Conservation (phyloP, 495 filamentous ascomycete genomes). For the Podospora pseudocomata region DNA sequence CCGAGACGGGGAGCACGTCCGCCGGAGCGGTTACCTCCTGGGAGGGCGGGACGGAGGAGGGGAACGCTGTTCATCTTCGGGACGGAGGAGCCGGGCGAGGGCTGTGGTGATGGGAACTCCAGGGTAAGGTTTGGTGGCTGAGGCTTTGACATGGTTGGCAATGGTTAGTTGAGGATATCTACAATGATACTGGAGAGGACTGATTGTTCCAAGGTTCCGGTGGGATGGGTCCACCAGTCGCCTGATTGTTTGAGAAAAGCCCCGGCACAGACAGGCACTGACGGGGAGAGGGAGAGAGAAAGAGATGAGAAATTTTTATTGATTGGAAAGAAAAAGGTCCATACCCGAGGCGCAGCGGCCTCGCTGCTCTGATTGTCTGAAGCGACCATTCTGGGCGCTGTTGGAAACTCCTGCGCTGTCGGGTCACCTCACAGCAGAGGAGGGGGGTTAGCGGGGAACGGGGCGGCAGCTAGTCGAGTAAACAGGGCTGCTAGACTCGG, state of each 20-base stretch:
- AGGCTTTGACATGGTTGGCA: constrained; percentile 10
- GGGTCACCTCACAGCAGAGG: constrained; percentile 2
- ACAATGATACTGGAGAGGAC: neutral
- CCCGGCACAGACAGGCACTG: neutral
- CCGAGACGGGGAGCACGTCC: constrained; percentile 73
- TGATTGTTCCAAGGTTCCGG: neutral
- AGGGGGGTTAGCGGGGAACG: neutral
- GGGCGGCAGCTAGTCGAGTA: neutral
- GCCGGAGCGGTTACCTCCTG: constrained; percentile 65
- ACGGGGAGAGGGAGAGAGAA: neutral
- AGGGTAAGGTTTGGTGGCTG: constrained; percentile 34
- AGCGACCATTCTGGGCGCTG: constrained; percentile 23
- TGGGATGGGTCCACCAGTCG: constrained; percentile 7
- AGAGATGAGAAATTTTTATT: constrained; percentile 1
- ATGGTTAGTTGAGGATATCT: constrained; percentile 11
- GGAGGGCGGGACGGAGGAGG: constrained; percentile 78
- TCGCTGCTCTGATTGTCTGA: constrained; percentile 30
- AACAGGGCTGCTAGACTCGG: neutral
- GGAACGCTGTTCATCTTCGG: constrained; percentile 75
- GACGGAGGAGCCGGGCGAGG: constrained; percentile 26
- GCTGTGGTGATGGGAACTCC: constrained; percentile 28
- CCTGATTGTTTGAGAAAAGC: neutral
- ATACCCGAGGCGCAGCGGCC: constrained; percentile 28
- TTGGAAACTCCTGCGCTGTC: constrained; percentile 7
- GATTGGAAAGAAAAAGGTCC: constrained; percentile 7